phyloP scores from a whole-genome alignment of 1,139 yeast genomes.

The Magnusiomyces magnusii region DNA sequence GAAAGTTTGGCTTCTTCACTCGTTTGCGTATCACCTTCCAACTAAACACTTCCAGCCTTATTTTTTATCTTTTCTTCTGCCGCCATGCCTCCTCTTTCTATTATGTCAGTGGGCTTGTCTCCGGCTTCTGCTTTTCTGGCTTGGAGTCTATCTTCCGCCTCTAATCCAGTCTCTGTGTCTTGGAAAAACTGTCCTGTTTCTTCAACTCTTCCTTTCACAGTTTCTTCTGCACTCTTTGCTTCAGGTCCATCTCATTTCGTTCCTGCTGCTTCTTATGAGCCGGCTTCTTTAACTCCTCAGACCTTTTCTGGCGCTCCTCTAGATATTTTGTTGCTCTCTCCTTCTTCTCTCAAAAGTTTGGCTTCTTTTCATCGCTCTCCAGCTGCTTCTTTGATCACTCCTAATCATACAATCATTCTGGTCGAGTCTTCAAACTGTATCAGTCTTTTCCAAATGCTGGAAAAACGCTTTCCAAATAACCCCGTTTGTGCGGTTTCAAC shows the following conservation, averaged over 20 bases:
- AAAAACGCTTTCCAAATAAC: slow-evolving; percentile 23
- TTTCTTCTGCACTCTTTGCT: no score
- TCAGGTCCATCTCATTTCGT: slow-evolving; percentile 14
- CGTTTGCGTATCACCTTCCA: neutral
- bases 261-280: slow-evolving; percentile 15
- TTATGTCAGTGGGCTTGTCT: slow-evolving; percentile 22
- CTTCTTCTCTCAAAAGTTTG: slow-evolving; percentile 25
- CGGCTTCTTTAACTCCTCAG: neutral
- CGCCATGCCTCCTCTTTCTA: neutral
- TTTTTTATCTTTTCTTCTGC: neutral
- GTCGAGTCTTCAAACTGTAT: slow-evolving; percentile 30
- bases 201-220: no score
- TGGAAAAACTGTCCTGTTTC: no score
- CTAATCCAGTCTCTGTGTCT: slow-evolving; percentile 6
- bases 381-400: slow-evolving; percentile 17
- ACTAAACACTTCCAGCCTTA: neutral
- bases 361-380: slow-evolving; percentile 11
- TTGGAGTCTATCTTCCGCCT: slow-evolving; percentile 22
- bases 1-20: neutral
- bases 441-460: slow-evolving; percentile 27
- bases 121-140: slow-evolving; percentile 24
- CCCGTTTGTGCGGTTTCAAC: slow-evolving; percentile 24
- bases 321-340: slow-evolving; percentile 28
- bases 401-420: slow-evolving; percentile 27
- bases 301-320: slow-evolving; percentile 15